These are phyloP conservation scores for Trametes coccinea DNA, from an alignment of 768 basidiomycete genomes.

Conservation along the genomic window DNA sequence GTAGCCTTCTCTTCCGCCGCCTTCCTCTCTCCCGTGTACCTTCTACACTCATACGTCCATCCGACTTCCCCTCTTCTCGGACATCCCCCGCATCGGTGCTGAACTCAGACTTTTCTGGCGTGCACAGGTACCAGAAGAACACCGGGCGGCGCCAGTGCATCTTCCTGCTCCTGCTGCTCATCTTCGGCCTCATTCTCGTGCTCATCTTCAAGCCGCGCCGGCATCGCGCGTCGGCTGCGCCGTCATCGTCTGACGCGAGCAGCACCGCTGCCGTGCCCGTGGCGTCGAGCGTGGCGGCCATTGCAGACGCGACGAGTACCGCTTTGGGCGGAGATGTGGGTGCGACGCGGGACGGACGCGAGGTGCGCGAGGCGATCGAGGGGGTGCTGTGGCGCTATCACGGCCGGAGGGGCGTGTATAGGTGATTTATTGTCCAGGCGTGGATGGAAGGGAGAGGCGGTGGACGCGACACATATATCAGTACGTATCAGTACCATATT, in stretches of 20 bases:
- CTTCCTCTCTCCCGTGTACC: neutral
- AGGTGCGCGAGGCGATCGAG: neutral
- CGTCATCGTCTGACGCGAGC: neutral
- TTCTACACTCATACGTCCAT: neutral
- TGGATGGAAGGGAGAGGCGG: too few species aligned
- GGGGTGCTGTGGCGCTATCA: neutral
- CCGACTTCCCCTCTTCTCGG: neutral
- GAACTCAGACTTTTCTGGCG: slow-evolving; percentile 5
- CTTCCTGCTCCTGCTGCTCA: slow-evolving; percentile 85
- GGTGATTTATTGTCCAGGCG: neutral
- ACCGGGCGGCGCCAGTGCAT: slow-evolving; percentile 94
- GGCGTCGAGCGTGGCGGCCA: slow-evolving; percentile 11
- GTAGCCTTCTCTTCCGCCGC: neutral
- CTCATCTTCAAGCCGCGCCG: slow-evolving; percentile 91
- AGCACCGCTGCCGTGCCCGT: slow-evolving; percentile 7
- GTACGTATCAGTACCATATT: too few species aligned
- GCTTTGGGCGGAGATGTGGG: neutral
- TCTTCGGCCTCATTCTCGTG: slow-evolving; percentile 83
- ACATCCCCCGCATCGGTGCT: neutral
- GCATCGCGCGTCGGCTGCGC: slow-evolving; percentile 38
- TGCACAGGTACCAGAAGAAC: slow-evolving; percentile 85
- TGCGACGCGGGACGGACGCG: neutral
- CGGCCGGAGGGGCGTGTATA: neutral
- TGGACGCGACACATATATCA: too few species aligned
- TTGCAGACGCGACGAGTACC: neutral